These are phyloP conservation scores for Aspergillus fischeri DNA, from an alignment of 2,329 filamentous ascomycete genomes.

Conservation along the genomic window DNA sequence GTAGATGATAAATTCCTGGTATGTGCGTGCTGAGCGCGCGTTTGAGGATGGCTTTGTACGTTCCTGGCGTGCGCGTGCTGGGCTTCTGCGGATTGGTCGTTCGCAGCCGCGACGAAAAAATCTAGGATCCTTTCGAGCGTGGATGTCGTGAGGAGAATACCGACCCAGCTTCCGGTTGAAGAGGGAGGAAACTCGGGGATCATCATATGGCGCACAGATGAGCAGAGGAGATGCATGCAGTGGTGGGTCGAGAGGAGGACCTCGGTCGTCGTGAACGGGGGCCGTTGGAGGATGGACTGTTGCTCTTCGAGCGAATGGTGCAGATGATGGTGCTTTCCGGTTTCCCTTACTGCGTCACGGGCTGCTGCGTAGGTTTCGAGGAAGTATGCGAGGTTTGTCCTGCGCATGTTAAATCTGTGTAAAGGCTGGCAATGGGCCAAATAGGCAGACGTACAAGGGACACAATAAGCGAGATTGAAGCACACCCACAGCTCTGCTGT, in stretches of 20 bases:
- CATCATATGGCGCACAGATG: conserved; percentile 21
- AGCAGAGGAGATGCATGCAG: no score
- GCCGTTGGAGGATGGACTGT: conserved; percentile 18
- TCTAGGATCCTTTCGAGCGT: conserved; percentile 21
- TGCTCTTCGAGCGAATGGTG: conserved; percentile 12
- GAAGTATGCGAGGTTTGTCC: conserved; percentile 23
- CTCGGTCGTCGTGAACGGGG: conserved; percentile 5
- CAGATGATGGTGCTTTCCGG: neutral
- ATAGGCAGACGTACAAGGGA: conserved; percentile 14
- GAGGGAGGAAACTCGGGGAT: conserved; percentile 19
- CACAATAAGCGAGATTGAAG: conserved; percentile 20
- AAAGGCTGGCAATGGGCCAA: neutral
- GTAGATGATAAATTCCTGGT: conserved; percentile 1
- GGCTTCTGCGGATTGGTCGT: conserved; percentile 10
- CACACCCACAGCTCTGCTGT: conserved; percentile 18
- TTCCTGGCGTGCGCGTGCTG: no score
- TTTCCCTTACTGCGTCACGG: neutral
- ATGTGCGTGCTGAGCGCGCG: neutral
- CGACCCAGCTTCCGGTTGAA: conserved; percentile 22
- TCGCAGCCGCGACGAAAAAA: conserved; percentile 19
- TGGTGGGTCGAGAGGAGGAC: no score
- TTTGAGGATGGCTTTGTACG: neutral
- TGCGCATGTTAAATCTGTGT: neutral
- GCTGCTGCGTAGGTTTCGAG: conserved; percentile 18
- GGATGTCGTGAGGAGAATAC: conserved; percentile 23